Base-by-base conservation (phyloP, 345 rosid genomes). In the Odontarrhena argentea region DNA sequence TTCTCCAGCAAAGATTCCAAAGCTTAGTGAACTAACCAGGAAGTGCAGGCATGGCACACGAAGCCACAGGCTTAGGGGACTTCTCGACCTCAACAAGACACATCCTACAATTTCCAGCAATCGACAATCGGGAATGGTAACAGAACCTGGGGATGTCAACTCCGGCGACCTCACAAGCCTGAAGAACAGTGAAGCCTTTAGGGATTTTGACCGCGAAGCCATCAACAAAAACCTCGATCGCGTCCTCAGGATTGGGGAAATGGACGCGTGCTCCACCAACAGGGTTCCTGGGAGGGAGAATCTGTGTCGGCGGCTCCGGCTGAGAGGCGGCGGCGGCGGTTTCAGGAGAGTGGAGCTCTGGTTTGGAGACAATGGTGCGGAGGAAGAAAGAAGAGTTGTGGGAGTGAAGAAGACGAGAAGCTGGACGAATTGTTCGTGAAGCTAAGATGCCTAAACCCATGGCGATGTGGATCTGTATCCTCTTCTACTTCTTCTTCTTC, bases 11-110 rank as follows among this genome's bases (percentile, higher is more conserved):
- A 18, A 18, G 5, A 44, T 28, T 8, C 24, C 0, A 60, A 65
- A 15, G 25, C 12, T 48, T 15, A 28, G 10, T 6, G 35, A 12
- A 68, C 83, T 56, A 64, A 93, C 99, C 97, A 0, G 99, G 99
- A 69, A 94, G 97, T 2, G 99, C 99, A 0, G 99, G 99, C 99
- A 94, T 94, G 63, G 99, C 99, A 58, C 99, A 94, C 0, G 99
- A 94, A 0, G 99, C 99, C 0, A 94, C 99, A 8, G 99, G 99
- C 79, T 94, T 94, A 6, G 99, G 99, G 7, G 97, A 91, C 55
- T 94, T 94, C 88, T 91, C 99, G 6, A 94, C 99, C 85, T 94
- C 99, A 9, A 94, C 97, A 36, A 94, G 92, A 73, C 99, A 94
- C 99, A 94, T 94, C 50, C 99, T 85, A 63, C 99, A 94, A 65